Conservation (phyloP, 2,329 filamentous ascomycete species). For the Nothophoma quercina region DNA sequence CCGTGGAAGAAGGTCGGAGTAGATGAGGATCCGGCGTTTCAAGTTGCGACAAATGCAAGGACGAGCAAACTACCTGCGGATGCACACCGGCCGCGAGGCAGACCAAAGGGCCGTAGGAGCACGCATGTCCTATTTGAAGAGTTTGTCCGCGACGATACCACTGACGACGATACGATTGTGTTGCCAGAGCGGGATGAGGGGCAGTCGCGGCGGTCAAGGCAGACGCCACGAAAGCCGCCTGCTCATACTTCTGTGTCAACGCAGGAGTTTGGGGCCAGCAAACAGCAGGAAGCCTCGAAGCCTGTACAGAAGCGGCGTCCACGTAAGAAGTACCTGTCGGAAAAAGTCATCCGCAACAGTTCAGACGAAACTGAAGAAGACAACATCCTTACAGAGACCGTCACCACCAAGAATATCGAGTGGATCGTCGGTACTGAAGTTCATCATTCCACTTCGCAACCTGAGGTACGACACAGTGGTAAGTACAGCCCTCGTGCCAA, state of each 20-base stretch:
- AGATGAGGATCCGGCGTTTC: not conserved
- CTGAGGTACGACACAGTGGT: not conserved
- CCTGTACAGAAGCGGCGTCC: not conserved
- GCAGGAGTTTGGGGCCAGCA: not conserved
- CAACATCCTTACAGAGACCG: not conserved
- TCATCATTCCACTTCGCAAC: not conserved
- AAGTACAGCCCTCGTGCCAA: not conserved
- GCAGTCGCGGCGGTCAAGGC: not conserved
- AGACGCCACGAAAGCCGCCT: not conserved
- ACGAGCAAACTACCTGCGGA: not conserved
- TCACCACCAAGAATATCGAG: not conserved
- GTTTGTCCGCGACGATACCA: not conserved
- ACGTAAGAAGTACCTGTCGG: not conserved
- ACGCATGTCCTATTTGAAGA: too few relatives aligned
- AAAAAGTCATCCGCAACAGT: not conserved
- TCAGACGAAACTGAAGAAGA: slow-evolving; percentile 8
- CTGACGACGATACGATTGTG: not conserved
- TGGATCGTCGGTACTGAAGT: not conserved
- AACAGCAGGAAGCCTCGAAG: not conserved
- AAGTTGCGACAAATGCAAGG: not conserved
- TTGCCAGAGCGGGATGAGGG: not conserved
- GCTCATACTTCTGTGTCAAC: not conserved
- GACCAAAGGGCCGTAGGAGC: not conserved
- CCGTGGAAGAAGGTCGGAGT: not conserved
- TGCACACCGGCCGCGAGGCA: not conserved